A percentile compares a stretch with the other conserved stretches of the same genome.
Evolutionary conservation across 345 rosid genomes (phyloP).

Genomic region (Raphanus sativus): DNA sequence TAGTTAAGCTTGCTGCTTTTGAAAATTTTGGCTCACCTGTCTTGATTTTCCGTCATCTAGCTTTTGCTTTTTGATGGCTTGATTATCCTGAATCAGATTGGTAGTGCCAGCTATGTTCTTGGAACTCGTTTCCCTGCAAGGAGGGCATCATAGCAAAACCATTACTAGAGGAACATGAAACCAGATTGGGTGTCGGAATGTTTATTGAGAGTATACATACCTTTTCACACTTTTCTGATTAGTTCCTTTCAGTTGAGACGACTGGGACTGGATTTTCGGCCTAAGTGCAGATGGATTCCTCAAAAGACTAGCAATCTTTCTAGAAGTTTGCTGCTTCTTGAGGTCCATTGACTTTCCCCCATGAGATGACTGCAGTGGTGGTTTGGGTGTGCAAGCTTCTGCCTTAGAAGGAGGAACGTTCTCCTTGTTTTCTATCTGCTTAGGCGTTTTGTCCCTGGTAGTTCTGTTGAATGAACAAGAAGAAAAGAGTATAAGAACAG

Average conservation of each 20-base stretch:
- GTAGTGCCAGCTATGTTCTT: constrained; percentile 46
- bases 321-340: constrained; percentile 66
- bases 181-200: neutral
- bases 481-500: constrained; percentile 20
- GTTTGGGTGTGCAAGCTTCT: constrained; percentile 55
- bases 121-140: constrained; percentile 44
- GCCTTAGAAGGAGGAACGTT: constrained; percentile 40
- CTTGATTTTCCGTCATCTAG: constrained; percentile 86
- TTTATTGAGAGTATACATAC: constrained; percentile 26
- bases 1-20: neutral
- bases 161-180: constrained; percentile 11
- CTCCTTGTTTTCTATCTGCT: constrained; percentile 41
- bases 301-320: constrained; percentile 53
- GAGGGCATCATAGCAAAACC: neutral
- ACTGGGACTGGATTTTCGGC: constrained; percentile 42
- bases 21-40: constrained; percentile 53
- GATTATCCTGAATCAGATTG: constrained; percentile 75
- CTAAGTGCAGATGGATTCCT: constrained; percentile 63
- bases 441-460: neutral
- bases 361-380: constrained; percentile 10
- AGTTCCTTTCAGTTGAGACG: constrained; percentile 51
- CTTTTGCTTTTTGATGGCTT: constrained; percentile 95
- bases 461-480: constrained; percentile 20
- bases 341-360: constrained; percentile 41
- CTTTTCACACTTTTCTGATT: constrained; percentile 44